These are phyloP conservation scores for Talaromyces sp. DNA, from an alignment of 2,329 filamentous ascomycete species.

Conservation along the genomic window DNA sequence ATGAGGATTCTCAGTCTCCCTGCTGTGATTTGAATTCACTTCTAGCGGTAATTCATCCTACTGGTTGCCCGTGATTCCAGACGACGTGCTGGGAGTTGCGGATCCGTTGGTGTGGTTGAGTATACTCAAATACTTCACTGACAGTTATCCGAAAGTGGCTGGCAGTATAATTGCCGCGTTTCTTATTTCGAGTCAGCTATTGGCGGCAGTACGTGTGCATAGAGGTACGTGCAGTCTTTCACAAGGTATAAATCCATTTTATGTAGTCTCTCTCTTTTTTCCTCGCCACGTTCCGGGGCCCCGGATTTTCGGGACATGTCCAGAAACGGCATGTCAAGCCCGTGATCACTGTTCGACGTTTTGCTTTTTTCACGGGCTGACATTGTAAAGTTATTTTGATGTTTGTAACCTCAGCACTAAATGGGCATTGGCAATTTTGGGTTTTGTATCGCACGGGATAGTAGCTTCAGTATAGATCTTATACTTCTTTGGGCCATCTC, in stretches of 20 bases:
- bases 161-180: conserved; percentile 44
- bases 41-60: conserved; percentile 38
- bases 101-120: conserved; percentile 44
- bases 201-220: conserved; percentile 42
- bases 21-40: conserved; percentile 46
- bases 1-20: conserved; percentile 43
- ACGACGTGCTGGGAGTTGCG: conserved; percentile 40
- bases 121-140: conserved; percentile 45
- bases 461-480: conserved; percentile 42
- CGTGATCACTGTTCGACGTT: neutral
- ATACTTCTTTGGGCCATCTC: conserved; percentile 39
- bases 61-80: conserved; percentile 43
- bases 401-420: conserved; percentile 39
- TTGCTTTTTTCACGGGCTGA: neutral
- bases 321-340: neutral
- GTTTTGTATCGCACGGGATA: conserved; percentile 39
- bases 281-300: neutral
- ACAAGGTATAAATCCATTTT: neutral
- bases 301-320: neutral
- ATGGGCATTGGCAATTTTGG: conserved; percentile 43
- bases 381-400: conserved; percentile 27
- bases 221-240: conserved; percentile 27
- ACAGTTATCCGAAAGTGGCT: conserved; percentile 43
- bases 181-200: conserved; percentile 43
- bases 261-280: neutral